Evolutionary conservation across 2,329 filamentous ascomycete species (phyloP).

Genomic region (Fusarium sacchari): DNA sequence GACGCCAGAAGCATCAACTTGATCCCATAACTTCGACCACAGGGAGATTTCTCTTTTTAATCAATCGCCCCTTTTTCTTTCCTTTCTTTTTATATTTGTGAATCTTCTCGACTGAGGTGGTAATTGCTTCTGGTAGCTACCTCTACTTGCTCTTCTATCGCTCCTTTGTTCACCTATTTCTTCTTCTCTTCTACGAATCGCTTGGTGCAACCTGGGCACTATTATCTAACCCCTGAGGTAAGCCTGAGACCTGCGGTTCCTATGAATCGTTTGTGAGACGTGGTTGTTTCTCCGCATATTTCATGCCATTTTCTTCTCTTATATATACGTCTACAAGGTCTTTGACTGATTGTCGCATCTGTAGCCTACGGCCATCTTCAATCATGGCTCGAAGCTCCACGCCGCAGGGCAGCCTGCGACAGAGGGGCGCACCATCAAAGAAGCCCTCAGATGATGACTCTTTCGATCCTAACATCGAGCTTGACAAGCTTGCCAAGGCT

Average conservation of each 20-base stretch:
- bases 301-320: neutral
- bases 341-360: slow-evolving; percentile 31
- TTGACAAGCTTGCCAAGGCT: slow-evolving; percentile 60
- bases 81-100: slow-evolving; percentile 20
- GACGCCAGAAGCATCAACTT: slow-evolving; percentile 31
- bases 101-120: slow-evolving; percentile 22
- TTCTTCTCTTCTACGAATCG: slow-evolving; percentile 17
- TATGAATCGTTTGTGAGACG: slow-evolving; percentile 22
- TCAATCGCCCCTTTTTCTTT: slow-evolving; percentile 25
- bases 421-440: slow-evolving; percentile 65
- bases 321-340: neutral
- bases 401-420: slow-evolving; percentile 68
- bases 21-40: slow-evolving; percentile 35
- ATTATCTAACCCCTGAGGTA: slow-evolving; percentile 37
- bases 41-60: slow-evolving; percentile 33
- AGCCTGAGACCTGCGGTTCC: slow-evolving; percentile 34
- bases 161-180: slow-evolving; percentile 38
- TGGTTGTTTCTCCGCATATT: slow-evolving; percentile 10
- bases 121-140: slow-evolving; percentile 29
- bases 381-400: slow-evolving; percentile 60
- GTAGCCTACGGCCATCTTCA: slow-evolving; percentile 29
- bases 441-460: slow-evolving; percentile 55
- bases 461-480: slow-evolving; percentile 56
- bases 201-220: slow-evolving; percentile 16
- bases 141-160: slow-evolving; percentile 36